Evolutionary conservation across 306 rosid species (phyloP).

Genomic region (Gastrolobium bilobum): DNA sequence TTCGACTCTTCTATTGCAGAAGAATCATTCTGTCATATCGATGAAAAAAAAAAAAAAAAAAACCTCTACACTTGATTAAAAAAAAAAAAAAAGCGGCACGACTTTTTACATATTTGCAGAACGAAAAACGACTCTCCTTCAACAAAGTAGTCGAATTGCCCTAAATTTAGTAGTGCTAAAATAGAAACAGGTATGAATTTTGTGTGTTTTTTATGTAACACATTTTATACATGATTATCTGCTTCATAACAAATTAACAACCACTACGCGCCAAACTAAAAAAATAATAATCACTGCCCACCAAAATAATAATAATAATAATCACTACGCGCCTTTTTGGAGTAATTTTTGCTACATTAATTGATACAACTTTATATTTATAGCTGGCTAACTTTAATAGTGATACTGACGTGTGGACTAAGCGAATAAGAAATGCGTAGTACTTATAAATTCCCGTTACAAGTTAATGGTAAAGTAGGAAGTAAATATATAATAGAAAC

Average conservation of each 20-base stretch:
- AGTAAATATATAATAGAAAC: not conserved
- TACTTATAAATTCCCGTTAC: constrained; percentile 4
- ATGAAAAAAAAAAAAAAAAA: not conserved
- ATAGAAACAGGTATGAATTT: not conserved
- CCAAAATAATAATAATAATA: not conserved
- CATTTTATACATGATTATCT: not conserved
- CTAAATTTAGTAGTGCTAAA: too few species aligned
- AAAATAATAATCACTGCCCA: too few species aligned
- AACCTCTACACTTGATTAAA: too few species aligned
- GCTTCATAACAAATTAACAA: not conserved
- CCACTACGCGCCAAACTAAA: too few species aligned
- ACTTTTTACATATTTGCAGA: too few species aligned
- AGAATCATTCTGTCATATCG: too few species aligned
- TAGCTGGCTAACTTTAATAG: not conserved
- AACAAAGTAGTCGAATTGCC: too few species aligned
- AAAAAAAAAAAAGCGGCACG: too few species aligned
- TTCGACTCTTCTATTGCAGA: too few species aligned
- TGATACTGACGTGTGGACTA: not conserved
- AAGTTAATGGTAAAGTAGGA: constrained; percentile 16
- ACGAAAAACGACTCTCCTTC: too few species aligned
- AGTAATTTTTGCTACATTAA: not conserved
- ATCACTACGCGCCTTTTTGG: not conserved
- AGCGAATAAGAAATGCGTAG: not conserved
- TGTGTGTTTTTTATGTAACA: not conserved
- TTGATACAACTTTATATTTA: not conserved